These are phyloP conservation scores for Trichosporon inkin DNA, from an alignment of 1,284 basidiomycete genomes.

Conservation along the genomic window DNA sequence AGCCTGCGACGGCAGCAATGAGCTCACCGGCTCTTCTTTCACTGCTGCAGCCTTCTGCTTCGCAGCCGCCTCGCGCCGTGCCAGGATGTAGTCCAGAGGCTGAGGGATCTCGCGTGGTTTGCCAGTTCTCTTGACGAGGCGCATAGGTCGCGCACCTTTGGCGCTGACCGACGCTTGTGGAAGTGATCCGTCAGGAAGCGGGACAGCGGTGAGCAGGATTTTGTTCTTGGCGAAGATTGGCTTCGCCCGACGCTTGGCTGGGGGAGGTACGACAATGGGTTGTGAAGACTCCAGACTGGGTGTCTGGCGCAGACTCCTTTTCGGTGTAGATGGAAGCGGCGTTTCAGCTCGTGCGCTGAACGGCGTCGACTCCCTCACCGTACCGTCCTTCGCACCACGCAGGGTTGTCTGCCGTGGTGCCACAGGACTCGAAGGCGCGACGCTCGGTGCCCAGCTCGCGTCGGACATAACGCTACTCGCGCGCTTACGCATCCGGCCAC, in stretches of 20 bases:
- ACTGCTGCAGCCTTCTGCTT: neutral
- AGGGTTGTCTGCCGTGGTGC: neutral
- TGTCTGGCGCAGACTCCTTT: neutral
- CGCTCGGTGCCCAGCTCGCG: conserved; percentile 5
- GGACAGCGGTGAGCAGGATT: neutral
- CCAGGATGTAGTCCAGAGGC: conserved; percentile 2
- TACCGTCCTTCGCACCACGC: neutral
- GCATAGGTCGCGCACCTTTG: neutral
- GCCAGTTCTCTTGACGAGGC: neutral
- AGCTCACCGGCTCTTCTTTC: neutral
- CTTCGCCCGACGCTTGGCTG: neutral
- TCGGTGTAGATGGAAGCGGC: neutral
- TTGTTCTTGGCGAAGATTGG: conserved; percentile 2
- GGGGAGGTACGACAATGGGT: neutral
- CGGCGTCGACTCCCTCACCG: neutral
- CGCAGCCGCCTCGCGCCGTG: neutral
- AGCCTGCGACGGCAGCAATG: neutral
- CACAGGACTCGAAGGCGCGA: neutral
- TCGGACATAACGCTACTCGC: conserved; percentile 7
- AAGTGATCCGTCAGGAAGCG: neutral
- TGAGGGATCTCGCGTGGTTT: neutral
- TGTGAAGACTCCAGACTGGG: neutral
- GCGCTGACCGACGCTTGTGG: neutral
- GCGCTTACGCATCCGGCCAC: neutral
- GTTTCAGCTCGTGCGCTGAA: neutral